These are phyloP conservation scores for Coprinopsis cinerea DNA, from an alignment of 768 basidiomycete genomes.

Conservation along the genomic window DNA sequence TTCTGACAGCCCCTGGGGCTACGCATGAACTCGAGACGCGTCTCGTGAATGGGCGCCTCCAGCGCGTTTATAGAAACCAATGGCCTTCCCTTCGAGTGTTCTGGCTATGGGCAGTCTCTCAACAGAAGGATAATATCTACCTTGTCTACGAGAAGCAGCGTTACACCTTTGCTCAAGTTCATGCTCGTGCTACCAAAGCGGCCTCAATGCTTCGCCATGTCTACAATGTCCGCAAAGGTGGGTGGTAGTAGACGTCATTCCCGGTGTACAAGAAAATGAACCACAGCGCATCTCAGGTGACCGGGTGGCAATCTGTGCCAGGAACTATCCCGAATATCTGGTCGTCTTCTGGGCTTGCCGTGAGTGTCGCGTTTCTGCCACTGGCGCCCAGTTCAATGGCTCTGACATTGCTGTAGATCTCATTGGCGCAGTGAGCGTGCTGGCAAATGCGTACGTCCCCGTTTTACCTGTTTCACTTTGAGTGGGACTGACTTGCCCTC, in stretches of 20 bases:
- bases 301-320: constrained; percentile 40
- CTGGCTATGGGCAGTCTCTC: constrained; percentile 34
- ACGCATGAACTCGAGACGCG: constrained; percentile 37
- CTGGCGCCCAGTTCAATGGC: not conserved
- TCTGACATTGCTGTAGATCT: constrained; percentile 23
- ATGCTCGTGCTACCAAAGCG: constrained; percentile 29
- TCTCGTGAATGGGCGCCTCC: constrained; percentile 37
- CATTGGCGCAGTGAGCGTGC: constrained; percentile 44
- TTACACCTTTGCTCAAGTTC: constrained; percentile 35
- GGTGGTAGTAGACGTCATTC: not conserved
- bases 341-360: constrained; percentile 46
- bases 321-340: constrained; percentile 44
- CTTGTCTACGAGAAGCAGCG: constrained; percentile 45
- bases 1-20: constrained; percentile 33
- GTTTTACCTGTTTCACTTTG: not conserved
- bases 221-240: constrained; percentile 47
- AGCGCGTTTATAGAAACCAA: constrained; percentile 48
- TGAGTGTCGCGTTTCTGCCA: constrained; percentile 11
- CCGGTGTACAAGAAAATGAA: constrained; percentile 3
- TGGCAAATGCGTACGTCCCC: constrained; percentile 38
- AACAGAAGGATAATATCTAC: constrained; percentile 36
- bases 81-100: constrained; percentile 43
- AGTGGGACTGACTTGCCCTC: not conserved
- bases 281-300: constrained; percentile 24
- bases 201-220: constrained; percentile 30